phyloP scores from a whole-genome alignment of 495 filamentous ascomycete genomes.

The Podospora appendiculata region DNA sequence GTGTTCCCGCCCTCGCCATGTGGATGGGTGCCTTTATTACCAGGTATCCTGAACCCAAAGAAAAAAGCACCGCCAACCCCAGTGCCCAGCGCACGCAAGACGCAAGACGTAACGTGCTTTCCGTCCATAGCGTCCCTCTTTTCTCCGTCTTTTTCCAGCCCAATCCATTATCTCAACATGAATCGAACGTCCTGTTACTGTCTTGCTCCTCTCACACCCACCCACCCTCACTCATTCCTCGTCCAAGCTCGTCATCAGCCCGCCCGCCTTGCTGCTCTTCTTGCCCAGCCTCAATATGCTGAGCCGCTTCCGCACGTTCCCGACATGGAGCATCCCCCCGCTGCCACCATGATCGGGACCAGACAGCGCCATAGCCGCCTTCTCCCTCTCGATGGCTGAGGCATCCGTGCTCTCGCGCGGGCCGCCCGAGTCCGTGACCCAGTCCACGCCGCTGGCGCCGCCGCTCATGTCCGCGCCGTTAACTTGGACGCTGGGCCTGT shows the following conservation, averaged over 20 bases:
- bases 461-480: conserved; percentile 18
- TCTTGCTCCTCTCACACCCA: too few relatives aligned
- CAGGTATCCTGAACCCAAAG: too few relatives aligned
- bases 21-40: too few relatives aligned
- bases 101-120: too few relatives aligned
- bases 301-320: conserved; percentile 60
- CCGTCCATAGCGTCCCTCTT: too few relatives aligned
- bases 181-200: too few relatives aligned
- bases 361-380: not conserved
- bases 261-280: conserved; percentile 51
- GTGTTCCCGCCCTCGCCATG: too few relatives aligned
- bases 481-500: conserved; percentile 16
- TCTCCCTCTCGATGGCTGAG: conserved; percentile 1
- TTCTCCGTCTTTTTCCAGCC: too few relatives aligned
- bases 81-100: too few relatives aligned
- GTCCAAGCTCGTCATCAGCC: conserved; percentile 38
- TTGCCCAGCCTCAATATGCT: conserved; percentile 59
- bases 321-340: conserved; percentile 9
- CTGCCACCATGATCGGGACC: not conserved
- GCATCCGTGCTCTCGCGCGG: conserved; percentile 7
- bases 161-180: too few relatives aligned
- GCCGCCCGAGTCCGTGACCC: conserved; percentile 13
- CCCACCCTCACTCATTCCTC: conserved; percentile 15
- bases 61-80: too few relatives aligned
- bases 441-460: conserved; percentile 15